phyloP scores from a whole-genome alignment of 192 early-diverging fungal species.

The Mortierella hygrophila region DNA sequence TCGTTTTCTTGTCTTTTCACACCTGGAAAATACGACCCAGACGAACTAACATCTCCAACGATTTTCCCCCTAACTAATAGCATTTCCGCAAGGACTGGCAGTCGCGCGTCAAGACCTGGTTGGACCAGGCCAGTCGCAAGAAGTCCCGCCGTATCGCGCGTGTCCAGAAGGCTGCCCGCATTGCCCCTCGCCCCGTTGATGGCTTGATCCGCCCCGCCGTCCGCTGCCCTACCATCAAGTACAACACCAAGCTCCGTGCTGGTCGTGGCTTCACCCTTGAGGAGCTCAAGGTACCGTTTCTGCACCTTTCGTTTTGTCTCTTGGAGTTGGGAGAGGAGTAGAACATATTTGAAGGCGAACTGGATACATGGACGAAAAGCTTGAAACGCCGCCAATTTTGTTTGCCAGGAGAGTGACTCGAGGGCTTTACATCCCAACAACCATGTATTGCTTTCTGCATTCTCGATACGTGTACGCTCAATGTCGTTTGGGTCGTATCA shows the following conservation, averaged over 20 bases:
- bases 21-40: neutral
- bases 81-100: slow-evolving; percentile 99
- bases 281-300: slow-evolving; percentile 88
- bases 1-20: neutral
- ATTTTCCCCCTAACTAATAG: slow-evolving; percentile 8
- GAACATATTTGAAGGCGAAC: neutral
- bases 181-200: slow-evolving; percentile 97
- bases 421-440: too few species aligned
- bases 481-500: neutral
- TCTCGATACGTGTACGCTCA: neutral
- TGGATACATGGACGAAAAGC: neutral
- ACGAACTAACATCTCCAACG: neutral
- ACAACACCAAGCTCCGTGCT: slow-evolving; percentile 97
- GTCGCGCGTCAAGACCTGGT: slow-evolving; percentile 96
- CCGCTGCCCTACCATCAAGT: slow-evolving; percentile 95
- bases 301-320: neutral
- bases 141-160: slow-evolving; percentile 88
- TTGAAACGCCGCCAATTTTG: neutral
- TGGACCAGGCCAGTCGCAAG: slow-evolving; percentile 97
- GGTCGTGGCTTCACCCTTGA: slow-evolving; percentile 99
- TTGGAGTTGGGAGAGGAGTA: neutral
- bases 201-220: slow-evolving; percentile 96
- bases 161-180: slow-evolving; percentile 93
- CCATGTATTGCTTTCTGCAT: neutral
- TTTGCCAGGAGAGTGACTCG: too few species aligned